phyloP scores from a whole-genome alignment of 2,329 filamentous ascomycete genomes.

The Cytospora paraplurivora region DNA sequence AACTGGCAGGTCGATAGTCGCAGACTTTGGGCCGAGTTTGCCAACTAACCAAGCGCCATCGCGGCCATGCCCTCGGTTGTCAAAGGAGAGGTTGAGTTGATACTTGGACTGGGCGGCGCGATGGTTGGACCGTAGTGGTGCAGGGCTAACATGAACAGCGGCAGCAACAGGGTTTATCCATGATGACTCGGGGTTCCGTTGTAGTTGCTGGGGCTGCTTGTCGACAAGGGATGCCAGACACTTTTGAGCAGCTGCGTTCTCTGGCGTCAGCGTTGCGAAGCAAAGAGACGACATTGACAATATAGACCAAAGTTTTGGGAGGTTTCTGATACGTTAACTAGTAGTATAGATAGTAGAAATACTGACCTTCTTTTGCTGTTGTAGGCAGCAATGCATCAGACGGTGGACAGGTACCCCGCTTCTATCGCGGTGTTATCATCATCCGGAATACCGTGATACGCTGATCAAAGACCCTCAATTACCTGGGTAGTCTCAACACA shows the following conservation, averaged over 20 bases:
- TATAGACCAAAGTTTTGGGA: neutral
- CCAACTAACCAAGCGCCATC: slow-evolving; percentile 4
- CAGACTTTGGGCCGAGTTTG: neutral
- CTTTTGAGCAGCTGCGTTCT: slow-evolving; percentile 7
- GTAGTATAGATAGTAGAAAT: neutral
- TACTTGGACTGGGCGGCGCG: slow-evolving; percentile 8
- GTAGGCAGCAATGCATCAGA: neutral
- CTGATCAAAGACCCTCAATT: neutral
- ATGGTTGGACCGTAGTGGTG: neutral
- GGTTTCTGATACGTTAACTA: neutral
- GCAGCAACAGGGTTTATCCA: neutral
- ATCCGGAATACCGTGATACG: neutral
- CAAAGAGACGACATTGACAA: neutral
- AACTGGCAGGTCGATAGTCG: slow-evolving; percentile 2
- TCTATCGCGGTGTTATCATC: neutral
- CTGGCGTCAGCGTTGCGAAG: slow-evolving; percentile 19
- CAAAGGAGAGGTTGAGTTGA: slow-evolving; percentile 11
- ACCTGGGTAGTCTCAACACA: neutral
- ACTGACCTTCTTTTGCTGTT: neutral
- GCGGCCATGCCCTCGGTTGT: neutral
- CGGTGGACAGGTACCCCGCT: neutral
- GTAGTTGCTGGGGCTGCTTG: neutral
- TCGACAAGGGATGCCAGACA: slow-evolving; percentile 7
- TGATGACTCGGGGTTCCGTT: neutral
- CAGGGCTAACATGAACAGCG: neutral